Conservation (phyloP, 805 yeast genomes). For the Starmerella tilneyi region DNA sequence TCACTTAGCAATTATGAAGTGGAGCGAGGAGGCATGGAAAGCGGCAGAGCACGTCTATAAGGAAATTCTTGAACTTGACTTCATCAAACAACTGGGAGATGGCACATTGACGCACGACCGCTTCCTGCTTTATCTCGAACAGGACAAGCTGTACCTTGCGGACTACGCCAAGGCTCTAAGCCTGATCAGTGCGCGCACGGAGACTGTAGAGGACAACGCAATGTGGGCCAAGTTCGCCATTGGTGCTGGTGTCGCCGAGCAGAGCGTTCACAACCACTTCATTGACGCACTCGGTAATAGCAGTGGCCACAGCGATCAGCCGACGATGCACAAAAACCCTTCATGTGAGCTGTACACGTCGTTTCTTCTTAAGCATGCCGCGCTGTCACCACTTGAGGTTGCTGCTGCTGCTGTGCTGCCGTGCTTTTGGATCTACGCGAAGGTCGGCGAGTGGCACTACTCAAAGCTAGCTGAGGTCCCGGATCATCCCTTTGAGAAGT, state of each 20-base stretch:
- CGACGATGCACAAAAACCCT: conserved; percentile 6
- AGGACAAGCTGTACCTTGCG: conserved; percentile 22
- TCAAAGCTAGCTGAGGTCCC: conserved; percentile 52
- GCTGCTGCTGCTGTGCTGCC: conserved; percentile 25
- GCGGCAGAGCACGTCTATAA: conserved; percentile 16
- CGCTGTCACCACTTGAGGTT: conserved; percentile 18
- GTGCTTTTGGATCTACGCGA: conserved; percentile 24
- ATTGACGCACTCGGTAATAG: conserved; percentile 1
- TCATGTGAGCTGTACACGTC: conserved; percentile 22
- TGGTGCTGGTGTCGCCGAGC: conserved; percentile 20
- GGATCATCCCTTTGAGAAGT: conserved; percentile 32
- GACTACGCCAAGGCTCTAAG: conserved; percentile 22
- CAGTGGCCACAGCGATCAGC: background rate
- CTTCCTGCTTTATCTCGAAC: conserved; percentile 19
- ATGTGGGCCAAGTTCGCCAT: conserved; percentile 13
- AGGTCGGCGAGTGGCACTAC: conserved; percentile 39
- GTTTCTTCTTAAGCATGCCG: conserved; percentile 17
- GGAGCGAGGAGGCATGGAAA: conserved; percentile 23
- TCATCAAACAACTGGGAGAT: conserved; percentile 17
- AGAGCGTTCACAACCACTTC: conserved; percentile 17
- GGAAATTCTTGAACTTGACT: conserved; percentile 15
- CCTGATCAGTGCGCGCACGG: conserved; percentile 15
- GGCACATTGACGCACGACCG: conserved; percentile 17
- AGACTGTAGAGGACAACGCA: conserved; percentile 7
- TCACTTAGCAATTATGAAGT: conserved; percentile 10